phyloP scores from a whole-genome alignment of 2,329 filamentous ascomycete genomes.

The Metarhizium rileyi region DNA sequence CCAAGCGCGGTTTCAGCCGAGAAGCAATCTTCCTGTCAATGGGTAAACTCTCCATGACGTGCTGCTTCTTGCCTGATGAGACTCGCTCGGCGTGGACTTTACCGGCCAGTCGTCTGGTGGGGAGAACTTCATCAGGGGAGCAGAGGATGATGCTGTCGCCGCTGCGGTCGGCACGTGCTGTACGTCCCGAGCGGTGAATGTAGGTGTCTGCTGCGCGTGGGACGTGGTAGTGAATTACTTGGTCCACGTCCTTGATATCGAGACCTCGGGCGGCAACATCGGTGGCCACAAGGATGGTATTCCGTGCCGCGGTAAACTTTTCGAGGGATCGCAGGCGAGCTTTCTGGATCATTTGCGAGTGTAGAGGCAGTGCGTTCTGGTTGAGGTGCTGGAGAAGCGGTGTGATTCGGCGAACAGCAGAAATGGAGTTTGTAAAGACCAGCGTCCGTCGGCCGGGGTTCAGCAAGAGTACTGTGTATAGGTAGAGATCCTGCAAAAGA shows the following conservation, averaged over 20 bases:
- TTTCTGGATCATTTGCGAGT: conserved; percentile 94
- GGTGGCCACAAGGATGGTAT: conserved; percentile 73
- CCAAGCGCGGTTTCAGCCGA: conserved; percentile 66
- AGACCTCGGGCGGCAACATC: conserved; percentile 90
- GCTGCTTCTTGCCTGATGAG: conserved; percentile 36
- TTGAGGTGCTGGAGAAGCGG: conserved; percentile 77
- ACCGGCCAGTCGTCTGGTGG: conserved; percentile 71
- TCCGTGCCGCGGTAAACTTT: conserved; percentile 63
- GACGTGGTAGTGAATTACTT: conserved; percentile 92
- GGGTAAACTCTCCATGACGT: conserved; percentile 71
- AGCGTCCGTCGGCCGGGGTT: conserved; percentile 73
- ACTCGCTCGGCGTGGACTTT: conserved; percentile 68
- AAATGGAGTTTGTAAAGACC: conserved; percentile 94
- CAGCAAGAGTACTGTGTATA: conserved; percentile 79
- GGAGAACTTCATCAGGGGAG: conserved; percentile 79
- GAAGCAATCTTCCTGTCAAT: conserved; percentile 71
- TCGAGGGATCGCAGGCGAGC: conserved; percentile 88
- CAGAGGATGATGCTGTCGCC: conserved; percentile 85
- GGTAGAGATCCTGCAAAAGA: conserved; percentile 63
- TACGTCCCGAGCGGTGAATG: conserved; percentile 90
- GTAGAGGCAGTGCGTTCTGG: conserved; percentile 66
- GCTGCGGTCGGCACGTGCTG: conserved; percentile 68
- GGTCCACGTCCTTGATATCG: conserved; percentile 81
- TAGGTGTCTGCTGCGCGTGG: conserved; percentile 87
- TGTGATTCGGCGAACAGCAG: conserved; percentile 75